Evolutionary conservation across 345 rosid species (phyloP).

Genomic region (Murraya koenigii): DNA sequence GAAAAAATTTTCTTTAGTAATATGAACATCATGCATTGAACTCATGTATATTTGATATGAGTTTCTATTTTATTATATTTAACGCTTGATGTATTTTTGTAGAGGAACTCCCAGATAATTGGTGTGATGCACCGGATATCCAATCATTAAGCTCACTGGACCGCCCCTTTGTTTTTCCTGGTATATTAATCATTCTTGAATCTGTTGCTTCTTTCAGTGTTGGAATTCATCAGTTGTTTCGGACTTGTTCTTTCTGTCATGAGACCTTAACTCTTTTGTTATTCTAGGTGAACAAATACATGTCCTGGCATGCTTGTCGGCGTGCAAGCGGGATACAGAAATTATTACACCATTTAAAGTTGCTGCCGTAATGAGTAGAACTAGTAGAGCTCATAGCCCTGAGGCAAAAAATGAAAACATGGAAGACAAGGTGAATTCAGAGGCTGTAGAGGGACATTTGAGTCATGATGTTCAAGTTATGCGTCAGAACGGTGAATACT

Average conservation of each 20-base stretch:
- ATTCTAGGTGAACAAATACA: constrained; percentile 88
- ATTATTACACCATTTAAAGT: constrained; percentile 89
- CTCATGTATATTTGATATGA: not conserved
- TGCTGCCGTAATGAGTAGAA: constrained; percentile 84
- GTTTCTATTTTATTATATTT: constrained; percentile 2
- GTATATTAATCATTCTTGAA: constrained; percentile 32
- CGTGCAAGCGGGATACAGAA: constrained; percentile 70
- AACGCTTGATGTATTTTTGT: constrained; percentile 23
- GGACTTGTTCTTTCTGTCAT: constrained; percentile 1
- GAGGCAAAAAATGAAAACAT: constrained; percentile 51
- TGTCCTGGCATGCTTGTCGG: constrained; percentile 85
- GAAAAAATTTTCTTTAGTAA: not conserved
- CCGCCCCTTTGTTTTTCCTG: constrained; percentile 92
- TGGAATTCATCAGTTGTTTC: constrained; percentile 1
- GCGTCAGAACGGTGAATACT: constrained; percentile 50
- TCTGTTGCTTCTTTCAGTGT: constrained; percentile 14
- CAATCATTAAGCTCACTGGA: constrained; percentile 61
- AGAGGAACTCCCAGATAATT: constrained; percentile 74
- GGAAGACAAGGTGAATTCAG: constrained; percentile 31
- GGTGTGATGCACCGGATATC: constrained; percentile 63
- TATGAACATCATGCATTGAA: not conserved
- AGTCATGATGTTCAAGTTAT: constrained; percentile 38
- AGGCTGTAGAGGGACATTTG: constrained; percentile 42
- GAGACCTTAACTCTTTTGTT: constrained; percentile 20
- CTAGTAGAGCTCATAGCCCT: constrained; percentile 53